Percentiles rank a stretch among this genome's conserved stretches.
Conservation (phyloP, 169 alveolate species). For the Plasmodium yoelii region DNA sequence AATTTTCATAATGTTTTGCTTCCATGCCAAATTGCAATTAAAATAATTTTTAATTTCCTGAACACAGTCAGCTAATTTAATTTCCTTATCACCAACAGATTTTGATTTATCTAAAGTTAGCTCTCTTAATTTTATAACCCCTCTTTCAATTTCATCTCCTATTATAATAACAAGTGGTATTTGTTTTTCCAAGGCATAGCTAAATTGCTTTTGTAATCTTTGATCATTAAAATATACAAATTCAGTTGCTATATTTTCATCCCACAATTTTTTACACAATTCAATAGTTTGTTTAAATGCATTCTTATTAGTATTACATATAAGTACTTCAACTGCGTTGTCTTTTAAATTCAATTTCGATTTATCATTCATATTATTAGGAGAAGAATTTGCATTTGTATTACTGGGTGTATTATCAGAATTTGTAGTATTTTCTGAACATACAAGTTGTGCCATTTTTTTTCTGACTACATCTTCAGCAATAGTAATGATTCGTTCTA, state of each 20-base stretch:
- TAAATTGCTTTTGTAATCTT: constrained; percentile 87
- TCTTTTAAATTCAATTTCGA: constrained; percentile 83
- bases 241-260: constrained; percentile 79
- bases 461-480: constrained; percentile 67
- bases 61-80: constrained; percentile 45
- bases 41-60: constrained; percentile 60
- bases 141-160: constrained; percentile 77
- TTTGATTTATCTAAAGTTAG: constrained; percentile 48
- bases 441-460: constrained; percentile 14
- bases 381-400: constrained; percentile 17
- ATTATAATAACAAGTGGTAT: constrained; percentile 76
- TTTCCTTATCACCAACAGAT: constrained; percentile 60
- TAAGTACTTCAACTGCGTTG: constrained; percentile 78
- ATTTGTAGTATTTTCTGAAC: constrained; percentile 3
- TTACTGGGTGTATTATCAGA: constrained; percentile 3
- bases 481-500: constrained; percentile 94
- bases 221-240: constrained; percentile 80
- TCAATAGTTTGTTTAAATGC: constrained; percentile 78
- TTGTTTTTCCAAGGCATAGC: constrained; percentile 87
- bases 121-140: constrained; percentile 62
- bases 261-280: constrained; percentile 82
- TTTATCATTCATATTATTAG: constrained; percentile 24
- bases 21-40: constrained; percentile 32
- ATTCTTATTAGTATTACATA: constrained; percentile 43
- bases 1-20: constrained; percentile 25